These are phyloP conservation scores for Heteromeles arbutifolia DNA, from an alignment of 306 rosid species.

Conservation along the genomic window DNA sequence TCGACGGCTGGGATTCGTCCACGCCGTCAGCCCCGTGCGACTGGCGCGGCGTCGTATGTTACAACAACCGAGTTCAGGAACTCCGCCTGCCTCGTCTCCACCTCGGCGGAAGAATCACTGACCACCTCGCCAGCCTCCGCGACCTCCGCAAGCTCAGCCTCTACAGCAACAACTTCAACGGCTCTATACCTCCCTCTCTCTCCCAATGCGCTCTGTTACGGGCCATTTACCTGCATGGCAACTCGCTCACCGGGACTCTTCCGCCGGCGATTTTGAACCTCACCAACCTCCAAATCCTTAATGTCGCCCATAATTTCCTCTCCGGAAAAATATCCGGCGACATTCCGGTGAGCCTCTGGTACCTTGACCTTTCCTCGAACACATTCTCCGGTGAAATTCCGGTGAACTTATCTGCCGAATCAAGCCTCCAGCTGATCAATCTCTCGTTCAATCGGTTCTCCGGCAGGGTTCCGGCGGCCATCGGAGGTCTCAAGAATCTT, in stretches of 20 bases:
- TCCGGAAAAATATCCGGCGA: constrained; percentile 32
- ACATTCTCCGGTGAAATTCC: constrained; percentile 59
- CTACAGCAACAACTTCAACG: constrained; percentile 61
- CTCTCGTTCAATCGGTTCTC: constrained; percentile 54
- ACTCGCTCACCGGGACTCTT: constrained; percentile 52
- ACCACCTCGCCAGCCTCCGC: constrained; percentile 32
- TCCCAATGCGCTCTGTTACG: constrained; percentile 57
- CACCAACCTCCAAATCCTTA: constrained; percentile 63
- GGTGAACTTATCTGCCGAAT: constrained; percentile 33
- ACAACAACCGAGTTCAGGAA: constrained; percentile 39
- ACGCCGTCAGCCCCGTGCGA: constrained; percentile 67
- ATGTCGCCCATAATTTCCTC: constrained; percentile 47
- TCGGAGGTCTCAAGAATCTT: constrained; percentile 45
- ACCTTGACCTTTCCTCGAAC: constrained; percentile 52
- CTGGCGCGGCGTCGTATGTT: constrained; percentile 66
- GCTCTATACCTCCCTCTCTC: constrained; percentile 57
- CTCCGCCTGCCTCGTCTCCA: constrained; percentile 65
- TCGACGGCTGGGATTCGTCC: constrained; percentile 57
- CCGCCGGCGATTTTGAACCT: constrained; percentile 53
- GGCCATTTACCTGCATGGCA: constrained; percentile 56
- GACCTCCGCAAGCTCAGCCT: constrained; percentile 59
- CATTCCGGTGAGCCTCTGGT: constrained; percentile 38
- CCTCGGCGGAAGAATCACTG: constrained; percentile 45
- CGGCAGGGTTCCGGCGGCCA: constrained; percentile 44
- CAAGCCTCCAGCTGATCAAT: constrained; percentile 50